Base-by-base conservation (phyloP, 139 green algal genomes). In the Edaphochlamys debaryana region DNA sequence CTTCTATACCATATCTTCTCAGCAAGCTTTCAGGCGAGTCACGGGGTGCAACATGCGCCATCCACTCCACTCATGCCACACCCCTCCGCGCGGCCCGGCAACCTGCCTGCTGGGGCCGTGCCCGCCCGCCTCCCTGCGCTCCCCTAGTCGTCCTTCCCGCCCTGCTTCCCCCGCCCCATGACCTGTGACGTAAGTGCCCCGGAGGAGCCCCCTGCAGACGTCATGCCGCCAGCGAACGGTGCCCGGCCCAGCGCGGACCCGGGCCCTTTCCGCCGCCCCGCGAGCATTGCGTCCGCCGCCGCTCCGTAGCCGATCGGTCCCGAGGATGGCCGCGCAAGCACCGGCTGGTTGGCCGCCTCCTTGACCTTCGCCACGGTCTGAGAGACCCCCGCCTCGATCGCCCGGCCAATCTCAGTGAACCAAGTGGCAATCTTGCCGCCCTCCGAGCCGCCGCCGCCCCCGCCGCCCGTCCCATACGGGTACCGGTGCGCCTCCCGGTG, bases 311-410 rank as follows among this genome's bases (percentile, higher is more conserved):
- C 63, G 5, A 56, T 40, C 29, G 38, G 25, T 0, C 37, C 13
- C 11, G 30, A 25, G 40, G 15, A 54, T 4, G 76, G 23, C 25
- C 38, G 38, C 4, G 78, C 78, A 20, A 84, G 50, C 17, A 68
- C 78, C 0, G 78, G 78, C 50, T 84, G 78, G 66, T 76, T 84
- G 1, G 78, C 78, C 3, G 78, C 78, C 37, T 84, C 78, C 66
- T 84, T 84, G 0, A 84, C 78, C 48, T 84, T 84, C 0, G 64
- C 66, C 11, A 84, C 78, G 4, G 78, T 84, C 9, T 41, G 71
- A 0, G 66, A 77, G 20, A 84, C 78, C 5, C 66, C 64, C 48
- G 76, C 78, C 11, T 66, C 78, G 36, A 84, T 84, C 6, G 66
- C 78, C 29, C 76, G 76, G 15, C 78, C 78, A 3, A 84, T 36